Evolutionary conservation across 148 eudicot genomes (phyloP), one percentile per base, ranked within the genome.

Genomic region (Dianthus caryophyllus): DNA sequence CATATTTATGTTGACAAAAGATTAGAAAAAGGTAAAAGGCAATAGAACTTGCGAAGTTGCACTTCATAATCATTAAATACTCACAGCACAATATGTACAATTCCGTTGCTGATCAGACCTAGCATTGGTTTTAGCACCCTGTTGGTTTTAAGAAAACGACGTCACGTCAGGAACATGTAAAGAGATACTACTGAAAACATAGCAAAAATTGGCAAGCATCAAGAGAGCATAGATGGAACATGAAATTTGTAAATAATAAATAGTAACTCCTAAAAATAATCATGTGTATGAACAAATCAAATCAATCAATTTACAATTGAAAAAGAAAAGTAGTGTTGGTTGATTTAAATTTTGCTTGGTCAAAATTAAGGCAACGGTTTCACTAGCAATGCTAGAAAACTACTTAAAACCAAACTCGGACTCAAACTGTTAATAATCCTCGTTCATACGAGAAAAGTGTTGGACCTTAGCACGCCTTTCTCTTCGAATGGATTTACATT

Each of bases 31-130:
- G 68, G n/a, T 80, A 82, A 74, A 84, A n/a, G 39, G 22, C 36
- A 27, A 5, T 25, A 60, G 21, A 12, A 59, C 56, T 62, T 41
- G 26, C 18, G 21, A 5, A 59, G 50, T 66, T 41, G 26, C 24
- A 56, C 38, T 46, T 53, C 41, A 48, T 14, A 68, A 27, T 36
- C 26, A 36, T 1, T n/a, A 51, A 39, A 62, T 66, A 80, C 98
- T 86, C 84, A 94, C 98, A 68, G 65, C 44, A 71, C 97, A 94
- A 61, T 84, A 88, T 78, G 75, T 88, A 78, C 98, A 94, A 33
- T 54, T 72, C 73, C 56, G 71, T 33, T 50, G 64, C 64, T 25
- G 73, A 54, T 71, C 79, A 60, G 47, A 63, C 67, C 69, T 74
- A 43, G 78, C 64, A 63, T 38, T 64, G 61, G 67, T n/a, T 71